Evolutionary conservation across 257 asterid genomes (phyloP), one percentile per base, ranked within the genome.

Genomic region (Solanum pinnatisectum): DNA sequence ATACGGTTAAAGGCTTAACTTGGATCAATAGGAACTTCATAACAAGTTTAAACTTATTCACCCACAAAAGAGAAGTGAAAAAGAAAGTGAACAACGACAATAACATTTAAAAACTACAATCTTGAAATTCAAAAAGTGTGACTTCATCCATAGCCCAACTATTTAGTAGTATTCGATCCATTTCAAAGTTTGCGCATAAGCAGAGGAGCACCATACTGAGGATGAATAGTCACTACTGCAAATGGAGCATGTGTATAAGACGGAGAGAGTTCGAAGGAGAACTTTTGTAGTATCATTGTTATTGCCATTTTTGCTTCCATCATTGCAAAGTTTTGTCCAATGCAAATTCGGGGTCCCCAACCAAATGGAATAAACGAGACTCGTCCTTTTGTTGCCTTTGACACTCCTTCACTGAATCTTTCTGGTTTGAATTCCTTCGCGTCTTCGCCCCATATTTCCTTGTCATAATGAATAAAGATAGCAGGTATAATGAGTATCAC

Each of bases 311-410:
- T 91, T 10, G 89, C 91, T 84, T 91, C 93, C 23, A 91, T 9
- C 90, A 89, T 79, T 3, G 93, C 71, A 72, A 89, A 91, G 78
- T 88, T 87, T 33, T 84, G 90, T 22, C 93, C 93, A 2, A 91
- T 87, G 60, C 93, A 91, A 16, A 88, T 72, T 40, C 93, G 35
- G 4, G 92, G 93, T 10, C 93, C 93, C 90, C 92, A 71, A 16
- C 89, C 77, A 84, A 89, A 91, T 39, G 93, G 93, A 33, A 91
- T 71, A 74, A 84, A 91, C 5, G 88, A 23, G 16, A 67, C 20
- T 10, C 44, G 89, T 5, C 88, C 89, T 20, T 89, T 85, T 11
- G 87, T 23, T 77, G 15, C 60, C 20, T 44, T 77, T 13, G 84
- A 86, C 12, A 88, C 84, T 35, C 93, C 93, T 60, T 89, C 89